Evolutionary conservation across 257 asterid genomes (phyloP), one percentile per base, ranked within the genome.

Genomic region (Gentiana dahurica): DNA sequence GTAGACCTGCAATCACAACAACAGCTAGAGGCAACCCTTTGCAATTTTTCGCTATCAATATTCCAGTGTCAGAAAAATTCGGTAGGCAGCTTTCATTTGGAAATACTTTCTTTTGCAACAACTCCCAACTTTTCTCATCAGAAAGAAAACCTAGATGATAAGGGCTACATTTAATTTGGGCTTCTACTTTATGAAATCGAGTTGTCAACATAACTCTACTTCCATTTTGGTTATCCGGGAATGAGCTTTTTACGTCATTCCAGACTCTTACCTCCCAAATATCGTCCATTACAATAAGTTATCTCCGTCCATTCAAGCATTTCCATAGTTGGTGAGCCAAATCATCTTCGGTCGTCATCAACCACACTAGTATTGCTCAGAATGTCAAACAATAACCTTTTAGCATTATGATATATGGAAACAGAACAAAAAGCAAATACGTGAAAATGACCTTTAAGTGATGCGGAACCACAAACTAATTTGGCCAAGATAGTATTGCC

Each of bases 71-170:
- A n/a, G 1, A 5, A 11, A 45, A 13, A 5, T 12, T 33, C 0
- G 50, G 44, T 2, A 43, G 2, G 48, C 0, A 54, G 1, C 44
- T 11, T 12, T 48, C 49, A 0, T 49, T 36, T 0, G 13, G 15
- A 55, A 63, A 55, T 52, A 48, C 39, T 9, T 54, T 63, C 8
- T 13, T 56, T 10, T 24, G 3, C 2, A 63, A 34, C 2, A 63
- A 47, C 37, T 63, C n/a, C 68, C 61, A 63, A 47, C 61, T 41
- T 54, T 63, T 59, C n/a, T 36, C 61, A 5, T 13, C 36, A 11
- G 33, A 41, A 11, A 63, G 55, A 41, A 54, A 44, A 13, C 61
- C 47, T 8, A 63, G 46, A 6, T 0, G 4, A 46, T 53, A 24
- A 3, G 46, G 61, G 36, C 32, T 12, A 34, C 48, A 41, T 0